These are phyloP conservation scores for Phyllosticta citribraziliensis DNA, from an alignment of 2,329 filamentous ascomycete species.

Conservation along the genomic window DNA sequence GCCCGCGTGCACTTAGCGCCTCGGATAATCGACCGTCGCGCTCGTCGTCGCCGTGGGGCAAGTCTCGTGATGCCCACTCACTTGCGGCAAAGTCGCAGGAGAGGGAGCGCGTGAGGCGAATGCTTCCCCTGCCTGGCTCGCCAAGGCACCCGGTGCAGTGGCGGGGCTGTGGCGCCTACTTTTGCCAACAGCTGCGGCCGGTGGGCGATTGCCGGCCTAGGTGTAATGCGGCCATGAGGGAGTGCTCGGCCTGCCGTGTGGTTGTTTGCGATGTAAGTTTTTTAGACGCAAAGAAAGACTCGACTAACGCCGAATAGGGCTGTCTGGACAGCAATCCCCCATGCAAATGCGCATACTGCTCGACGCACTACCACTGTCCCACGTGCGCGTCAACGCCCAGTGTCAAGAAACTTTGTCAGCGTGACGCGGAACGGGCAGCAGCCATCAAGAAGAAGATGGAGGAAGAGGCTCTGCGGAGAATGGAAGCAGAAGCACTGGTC, in stretches of 20 bases:
- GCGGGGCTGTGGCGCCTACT: conserved; percentile 34
- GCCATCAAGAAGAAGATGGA: conserved; percentile 1
- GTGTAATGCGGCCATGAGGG: conserved; percentile 27
- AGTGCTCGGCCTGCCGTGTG: conserved; percentile 30
- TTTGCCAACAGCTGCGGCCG: conserved; percentile 29
- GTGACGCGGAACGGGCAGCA: conserved; percentile 5
- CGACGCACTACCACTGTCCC: conserved; percentile 30
- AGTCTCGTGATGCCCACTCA: conserved; percentile 10
- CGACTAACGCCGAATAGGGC: conserved; percentile 15
- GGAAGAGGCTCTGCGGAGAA: neutral
- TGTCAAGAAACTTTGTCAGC: conserved; percentile 24
- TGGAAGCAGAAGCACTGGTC: conserved; percentile 4
- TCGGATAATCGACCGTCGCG: conserved; percentile 26
- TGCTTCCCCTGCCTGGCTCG: conserved; percentile 28
- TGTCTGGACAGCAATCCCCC: conserved; percentile 21
- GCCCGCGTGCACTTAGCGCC: conserved; percentile 28
- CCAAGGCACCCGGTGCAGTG: conserved; percentile 34
- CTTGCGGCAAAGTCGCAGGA: conserved; percentile 16
- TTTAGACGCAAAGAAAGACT: conserved; percentile 11
- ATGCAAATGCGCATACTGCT: conserved; percentile 31
- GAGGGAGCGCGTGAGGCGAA: conserved; percentile 1
- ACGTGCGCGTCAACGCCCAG: conserved; percentile 24
- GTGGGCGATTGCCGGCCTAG: conserved; percentile 29
- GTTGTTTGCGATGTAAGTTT: conserved; percentile 32
- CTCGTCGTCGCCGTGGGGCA: conserved; percentile 19